Percentiles rank a stretch among this genome's conserved stretches.
Evolutionary conservation across 1,139 yeast genomes (phyloP).

Genomic region (Candida sanyaensis): DNA sequence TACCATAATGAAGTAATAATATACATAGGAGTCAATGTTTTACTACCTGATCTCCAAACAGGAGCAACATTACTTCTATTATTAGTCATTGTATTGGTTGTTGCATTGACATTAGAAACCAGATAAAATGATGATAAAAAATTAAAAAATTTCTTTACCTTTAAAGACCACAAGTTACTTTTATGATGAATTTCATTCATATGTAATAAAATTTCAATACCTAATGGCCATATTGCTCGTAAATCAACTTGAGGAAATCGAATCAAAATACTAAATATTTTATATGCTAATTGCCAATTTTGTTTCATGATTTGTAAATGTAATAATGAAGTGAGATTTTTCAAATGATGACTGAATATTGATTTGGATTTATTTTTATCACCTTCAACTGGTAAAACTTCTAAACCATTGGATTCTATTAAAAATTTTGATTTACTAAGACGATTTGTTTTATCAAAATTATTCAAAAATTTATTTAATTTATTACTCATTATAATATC

Average conservation of each 20-base stretch:
- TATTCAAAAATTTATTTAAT: conserved; percentile 17
- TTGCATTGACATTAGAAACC: conserved; percentile 12
- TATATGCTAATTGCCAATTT: conserved; percentile 59
- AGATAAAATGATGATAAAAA: conserved; percentile 36
- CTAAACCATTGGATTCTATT: conserved; percentile 31
- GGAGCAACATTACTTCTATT: conserved; percentile 28
- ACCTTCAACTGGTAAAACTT: conserved; percentile 24
- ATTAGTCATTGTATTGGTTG: conserved; percentile 8
- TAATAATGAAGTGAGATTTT: conserved; percentile 32
- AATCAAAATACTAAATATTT: conserved; percentile 49
- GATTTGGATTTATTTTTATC: conserved; percentile 9
- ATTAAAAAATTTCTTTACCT: conserved; percentile 35
- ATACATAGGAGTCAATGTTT: conserved; percentile 38
- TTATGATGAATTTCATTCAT: conserved; percentile 1
- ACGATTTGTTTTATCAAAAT: conserved; percentile 23
- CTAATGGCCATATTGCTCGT: conserved; percentile 60
- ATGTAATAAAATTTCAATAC: conserved; percentile 37
- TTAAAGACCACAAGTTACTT: conserved; percentile 7
- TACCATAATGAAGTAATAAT: conserved; percentile 40
- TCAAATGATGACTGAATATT: conserved; percentile 26
- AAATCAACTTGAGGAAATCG: conserved; percentile 52
- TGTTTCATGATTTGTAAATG: conserved; percentile 41
- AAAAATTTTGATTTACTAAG: conserved; percentile 26
- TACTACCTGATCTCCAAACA: conserved; percentile 41
- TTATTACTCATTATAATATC: conserved; percentile 13